Evolutionary conservation across 2,329 filamentous ascomycete species (phyloP), one percentile per base, ranked within the genome.

Genomic region (Beauveria caledonica): DNA sequence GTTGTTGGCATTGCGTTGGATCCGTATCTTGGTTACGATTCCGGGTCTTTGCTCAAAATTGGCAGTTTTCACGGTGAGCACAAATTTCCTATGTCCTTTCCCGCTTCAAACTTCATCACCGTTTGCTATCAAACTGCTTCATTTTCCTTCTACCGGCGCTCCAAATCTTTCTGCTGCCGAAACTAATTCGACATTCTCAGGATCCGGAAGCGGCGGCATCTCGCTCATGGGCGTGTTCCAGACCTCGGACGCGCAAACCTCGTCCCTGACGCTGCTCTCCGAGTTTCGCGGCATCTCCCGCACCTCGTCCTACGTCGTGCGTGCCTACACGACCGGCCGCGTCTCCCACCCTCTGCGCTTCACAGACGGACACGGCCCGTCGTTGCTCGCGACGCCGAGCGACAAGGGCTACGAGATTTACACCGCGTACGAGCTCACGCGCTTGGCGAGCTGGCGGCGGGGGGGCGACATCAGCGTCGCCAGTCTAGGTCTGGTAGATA

Each of bases 341-440:
- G 21, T 61, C 17, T 56, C 51, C 2, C 29, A 45, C 0, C 45
- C 36, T 13, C n/a, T 57, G 23, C 23, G 10, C 5, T 25, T 57
- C 21, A 29, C 51, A 9, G 44, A 45, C 15, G 39, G 17, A 1
- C 15, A 19, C 21, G 46, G 3, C 9, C 58, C 52, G 13, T 39
- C 54, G 23, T 27, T 61, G 6, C 15, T 57, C 23, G 23, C 46
- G 15, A 33, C 25, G 5, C 44, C 59, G 0, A 81, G 80, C 6
- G 72, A 81, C 1, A 78, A 82, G 27, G 88, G 86, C 2, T 95
- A 90, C 78, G 92, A 97, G 53, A 90, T 97, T 58, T 77, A 96
- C 9, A 88, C 86, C 0, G 88, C 89, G 0, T 89, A 87, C 63
- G 87, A 89, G 0, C 72, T 92, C 2, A 78, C 79, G 1, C 72